Base-by-base conservation (phyloP, 192 early-diverging fungal species). In the Coemansia reversa region DNA sequence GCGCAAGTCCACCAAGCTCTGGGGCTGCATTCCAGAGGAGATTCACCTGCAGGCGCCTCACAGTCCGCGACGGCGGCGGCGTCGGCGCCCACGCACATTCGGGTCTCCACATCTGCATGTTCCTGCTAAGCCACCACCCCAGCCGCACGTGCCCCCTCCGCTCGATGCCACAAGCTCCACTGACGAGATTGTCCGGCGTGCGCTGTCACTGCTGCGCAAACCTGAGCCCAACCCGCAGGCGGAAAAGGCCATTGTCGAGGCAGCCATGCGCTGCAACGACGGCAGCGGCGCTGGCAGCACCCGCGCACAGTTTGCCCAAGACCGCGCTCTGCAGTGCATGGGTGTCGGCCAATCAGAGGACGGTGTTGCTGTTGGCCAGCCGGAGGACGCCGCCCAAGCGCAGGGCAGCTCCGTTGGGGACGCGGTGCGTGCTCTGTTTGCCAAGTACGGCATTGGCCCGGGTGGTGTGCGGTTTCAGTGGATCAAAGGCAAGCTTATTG, bases 401-500 rank as follows among this genome's bases (percentile, higher is more conserved):
- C 22, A 5, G 23, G 48, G 20, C 8, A 33, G 19, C 18, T 61
- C 65, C 4, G 72, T 70, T 23, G 60, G 62, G 55, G 72, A 74
- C 25, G 70, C 74, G n/a, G 74, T 70, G 51, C 66, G 66, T 16
- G 52, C 79, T 52, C 64, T 79, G 47, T 74, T 83, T 64, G 67
- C 63, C 33, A 73, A 75, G 65, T 72, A 72, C 56, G 69, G 72
- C 3, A 47, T 74, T 19, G 70, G 56, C 23, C 65, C 78, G 29
- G 67, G 42, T 16, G 59, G 65, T 2, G 65, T 84, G 65, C 79
- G 75, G 67, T 86, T 91, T 58, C 84, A 85, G 61, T 92, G 89
- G 84, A 81, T 89, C 62, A 86, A 86, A 55, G 92, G 92, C 52
- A 82, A 84, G 63, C 72, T 92, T 32, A 93, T 94, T 71, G 92